A percentile compares a stretch with the other conserved stretches of the same genome.
Evolutionary conservation across 306 rosid species (phyloP).

Genomic region (Sphenostylis stenocarpa): DNA sequence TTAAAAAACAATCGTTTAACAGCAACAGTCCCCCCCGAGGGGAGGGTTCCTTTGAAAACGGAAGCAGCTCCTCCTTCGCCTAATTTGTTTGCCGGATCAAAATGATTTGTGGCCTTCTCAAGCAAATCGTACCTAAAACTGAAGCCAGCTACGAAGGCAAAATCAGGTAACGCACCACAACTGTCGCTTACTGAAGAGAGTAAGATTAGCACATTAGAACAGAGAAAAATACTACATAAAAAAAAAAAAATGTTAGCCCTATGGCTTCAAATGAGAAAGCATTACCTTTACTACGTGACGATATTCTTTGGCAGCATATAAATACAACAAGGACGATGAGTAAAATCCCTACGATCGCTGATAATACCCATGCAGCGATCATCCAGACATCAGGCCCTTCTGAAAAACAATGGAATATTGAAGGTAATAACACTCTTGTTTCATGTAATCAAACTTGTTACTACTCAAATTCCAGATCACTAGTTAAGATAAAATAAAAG

Average conservation of each 20-base stretch:
- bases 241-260: neutral
- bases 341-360: conserved; percentile 24
- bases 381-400: conserved; percentile 17
- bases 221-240: neutral
- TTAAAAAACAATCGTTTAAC: conserved; percentile 63
- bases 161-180: neutral
- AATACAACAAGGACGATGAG: conserved; percentile 34
- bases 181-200: conserved; percentile 25
- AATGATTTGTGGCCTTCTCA: conserved; percentile 48
- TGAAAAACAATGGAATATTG: neutral
- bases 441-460: too few species aligned
- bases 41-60: conserved; percentile 58
- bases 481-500: too few species aligned
- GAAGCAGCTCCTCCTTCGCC: conserved; percentile 63
- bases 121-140: conserved; percentile 58
- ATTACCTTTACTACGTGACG: conserved; percentile 23
- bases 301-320: conserved; percentile 31
- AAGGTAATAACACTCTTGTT: too few species aligned
- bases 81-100: conserved; percentile 45
- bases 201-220: conserved; percentile 12
- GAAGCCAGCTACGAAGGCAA: conserved; percentile 24
- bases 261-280: conserved; percentile 13
- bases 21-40: conserved; percentile 55
- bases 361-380: conserved; percentile 25
- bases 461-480: too few species aligned